These are phyloP conservation scores for Chaetomium cochliodes DNA, from an alignment of 495 filamentous ascomycete species.

Conservation along the genomic window DNA sequence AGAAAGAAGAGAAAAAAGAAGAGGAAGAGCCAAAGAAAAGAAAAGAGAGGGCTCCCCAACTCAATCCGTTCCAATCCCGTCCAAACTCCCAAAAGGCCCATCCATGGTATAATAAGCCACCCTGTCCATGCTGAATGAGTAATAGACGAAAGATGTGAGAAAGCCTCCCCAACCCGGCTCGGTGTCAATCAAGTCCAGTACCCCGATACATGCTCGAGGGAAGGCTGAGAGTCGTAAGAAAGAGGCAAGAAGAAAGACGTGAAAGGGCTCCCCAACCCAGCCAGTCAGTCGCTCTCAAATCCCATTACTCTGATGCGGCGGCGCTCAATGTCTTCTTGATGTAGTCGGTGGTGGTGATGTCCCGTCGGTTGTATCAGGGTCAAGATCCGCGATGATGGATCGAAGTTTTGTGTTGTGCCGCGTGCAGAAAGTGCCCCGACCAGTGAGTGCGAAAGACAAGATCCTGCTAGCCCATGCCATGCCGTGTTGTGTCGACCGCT, in stretches of 20 bases:
- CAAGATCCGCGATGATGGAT: slow-evolving; percentile 1
- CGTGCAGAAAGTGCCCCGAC: no score
- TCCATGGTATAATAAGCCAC: not conserved
- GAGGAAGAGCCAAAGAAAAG: not conserved
- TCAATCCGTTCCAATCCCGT: not conserved
- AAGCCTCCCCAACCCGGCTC: not conserved
- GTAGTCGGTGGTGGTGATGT: not conserved
- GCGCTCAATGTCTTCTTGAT: not conserved
- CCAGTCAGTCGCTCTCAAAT: not conserved
- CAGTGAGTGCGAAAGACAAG: no score
- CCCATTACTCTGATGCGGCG: not conserved
- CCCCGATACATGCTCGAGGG: not conserved
- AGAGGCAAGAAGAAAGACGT: not conserved
- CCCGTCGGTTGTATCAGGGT: not conserved
- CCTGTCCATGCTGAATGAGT: not conserved
- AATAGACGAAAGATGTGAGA: not conserved
- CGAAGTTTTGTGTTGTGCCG: not conserved
- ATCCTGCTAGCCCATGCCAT: not conserved
- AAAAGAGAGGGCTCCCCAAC: slow-evolving; percentile 5
- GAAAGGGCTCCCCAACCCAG: not conserved
- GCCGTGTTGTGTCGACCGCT: no score
- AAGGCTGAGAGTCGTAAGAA: not conserved
- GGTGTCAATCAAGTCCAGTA: not conserved
- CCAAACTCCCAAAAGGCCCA: not conserved
- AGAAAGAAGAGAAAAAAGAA: not conserved